Evolutionary conservation across 805 yeast genomes (phyloP).

Genomic region (Candida khao-thaluensis): DNA sequence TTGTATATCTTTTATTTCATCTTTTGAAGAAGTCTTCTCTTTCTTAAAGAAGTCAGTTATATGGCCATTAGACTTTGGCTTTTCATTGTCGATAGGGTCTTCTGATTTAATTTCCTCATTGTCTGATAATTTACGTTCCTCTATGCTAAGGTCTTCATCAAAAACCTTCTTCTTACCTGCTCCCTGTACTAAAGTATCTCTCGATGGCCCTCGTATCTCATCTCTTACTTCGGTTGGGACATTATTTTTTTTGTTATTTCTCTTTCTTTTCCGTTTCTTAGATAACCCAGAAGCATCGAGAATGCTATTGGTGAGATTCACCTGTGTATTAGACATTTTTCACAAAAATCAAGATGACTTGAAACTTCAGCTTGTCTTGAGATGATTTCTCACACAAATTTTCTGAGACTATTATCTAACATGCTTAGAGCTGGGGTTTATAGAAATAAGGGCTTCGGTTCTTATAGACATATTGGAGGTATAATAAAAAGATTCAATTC

Average conservation of each 20-base stretch:
- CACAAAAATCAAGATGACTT: background rate
- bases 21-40: background rate
- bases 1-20: background rate
- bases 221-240: background rate
- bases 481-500: slow-evolving; percentile 3
- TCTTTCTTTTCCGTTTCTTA: slow-evolving; percentile 26
- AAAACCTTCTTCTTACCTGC: slow-evolving; percentile 7
- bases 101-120: too few relatives aligned
- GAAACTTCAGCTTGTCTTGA: background rate
- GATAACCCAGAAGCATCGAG: slow-evolving; percentile 9
- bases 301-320: slow-evolving; percentile 15
- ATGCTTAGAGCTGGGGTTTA: slow-evolving; percentile 5
- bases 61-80: background rate
- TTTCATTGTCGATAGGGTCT: too few relatives aligned
- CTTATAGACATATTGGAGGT: background rate
- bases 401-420: background rate
- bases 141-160: too few relatives aligned
- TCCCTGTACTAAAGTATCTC: slow-evolving; percentile 1
- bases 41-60: background rate
- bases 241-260: slow-evolving; percentile 23
- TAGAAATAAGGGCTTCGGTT: background rate
- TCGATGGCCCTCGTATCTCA: slow-evolving; percentile 3
- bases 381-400: slow-evolving; percentile 1
- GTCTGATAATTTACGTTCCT: too few relatives aligned
- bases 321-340: slow-evolving; percentile 5